Conservation (phyloP, 257 asterid species). For the Rhazya stricta region DNA sequence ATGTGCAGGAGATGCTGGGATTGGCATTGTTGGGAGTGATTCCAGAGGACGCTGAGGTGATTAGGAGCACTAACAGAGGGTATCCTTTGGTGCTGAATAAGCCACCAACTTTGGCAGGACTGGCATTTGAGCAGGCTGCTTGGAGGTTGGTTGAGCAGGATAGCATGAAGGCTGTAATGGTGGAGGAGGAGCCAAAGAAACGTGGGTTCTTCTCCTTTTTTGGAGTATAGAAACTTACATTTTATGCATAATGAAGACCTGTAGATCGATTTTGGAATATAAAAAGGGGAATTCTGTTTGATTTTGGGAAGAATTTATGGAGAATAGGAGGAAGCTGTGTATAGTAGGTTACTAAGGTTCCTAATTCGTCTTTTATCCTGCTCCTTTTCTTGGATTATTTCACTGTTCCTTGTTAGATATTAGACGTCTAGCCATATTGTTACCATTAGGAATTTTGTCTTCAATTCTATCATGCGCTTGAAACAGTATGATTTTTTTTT, state of each 20-base stretch:
- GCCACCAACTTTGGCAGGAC: conserved; percentile 91
- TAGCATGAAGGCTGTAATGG: conserved; percentile 90
- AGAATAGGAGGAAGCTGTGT: conserved; percentile 6
- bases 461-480: background rate
- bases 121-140: conserved; percentile 96
- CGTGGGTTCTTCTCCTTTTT: conserved; percentile 89
- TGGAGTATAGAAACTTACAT: conserved; percentile 44
- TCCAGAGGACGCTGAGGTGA: conserved; percentile 91
- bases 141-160: conserved; percentile 99
- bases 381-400: background rate
- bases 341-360: conserved; percentile 3
- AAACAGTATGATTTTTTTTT: background rate
- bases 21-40: conserved; percentile 84
- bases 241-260: background rate
- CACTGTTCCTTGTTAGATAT: background rate
- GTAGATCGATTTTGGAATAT: background rate
- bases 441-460: background rate
- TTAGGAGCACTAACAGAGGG: conserved; percentile 86
- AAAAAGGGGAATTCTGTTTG: background rate
- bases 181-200: conserved; percentile 95
- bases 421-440: background rate
- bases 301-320: conserved; percentile 1
- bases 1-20: conserved; percentile 94
- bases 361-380: background rate
- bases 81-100: conserved; percentile 84